Conservation (phyloP, 306 rosid species). For the Prunus salicina region DNA sequence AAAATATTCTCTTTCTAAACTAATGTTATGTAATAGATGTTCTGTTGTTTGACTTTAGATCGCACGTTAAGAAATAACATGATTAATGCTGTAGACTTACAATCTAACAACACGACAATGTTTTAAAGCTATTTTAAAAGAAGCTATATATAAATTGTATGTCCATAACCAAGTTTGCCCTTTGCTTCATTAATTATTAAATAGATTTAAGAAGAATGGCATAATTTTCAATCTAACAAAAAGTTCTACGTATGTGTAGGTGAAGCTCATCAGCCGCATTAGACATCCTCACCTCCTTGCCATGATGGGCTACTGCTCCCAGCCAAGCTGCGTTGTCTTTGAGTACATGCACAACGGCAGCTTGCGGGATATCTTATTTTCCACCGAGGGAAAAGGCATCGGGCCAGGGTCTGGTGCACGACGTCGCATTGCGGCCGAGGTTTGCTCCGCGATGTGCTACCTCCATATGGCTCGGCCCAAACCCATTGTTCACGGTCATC, state of each 20-base stretch:
- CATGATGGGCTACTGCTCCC: conserved; percentile 58
- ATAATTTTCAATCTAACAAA: neutral
- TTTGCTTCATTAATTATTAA: neutral
- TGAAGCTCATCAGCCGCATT: conserved; percentile 51
- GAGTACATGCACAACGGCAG: conserved; percentile 76
- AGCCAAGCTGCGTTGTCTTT: conserved; percentile 52
- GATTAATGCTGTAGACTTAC: too few species aligned
- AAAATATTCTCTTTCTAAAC: too few species aligned
- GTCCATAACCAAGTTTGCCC: too few species aligned
- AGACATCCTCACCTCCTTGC: conserved; percentile 74
- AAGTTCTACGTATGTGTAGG: conserved; percentile 33
- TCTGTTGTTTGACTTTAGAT: too few species aligned
- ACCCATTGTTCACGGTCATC: conserved; percentile 48
- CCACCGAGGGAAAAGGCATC: conserved; percentile 21
- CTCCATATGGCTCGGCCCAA: conserved; percentile 39
- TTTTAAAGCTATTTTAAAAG: too few species aligned
- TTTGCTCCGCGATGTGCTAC: conserved; percentile 54
- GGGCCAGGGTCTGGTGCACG: conserved; percentile 40
- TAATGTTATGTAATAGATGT: neutral
- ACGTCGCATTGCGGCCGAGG: conserved; percentile 48
- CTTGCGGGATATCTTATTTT: conserved; percentile 46
- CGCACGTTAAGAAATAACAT: too few species aligned
- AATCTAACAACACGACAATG: too few species aligned
- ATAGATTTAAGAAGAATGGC: neutral
- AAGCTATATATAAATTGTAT: too few species aligned